Conservation (phyloP, 2,329 filamentous ascomycete genomes). For the Ascochyta fabae region DNA sequence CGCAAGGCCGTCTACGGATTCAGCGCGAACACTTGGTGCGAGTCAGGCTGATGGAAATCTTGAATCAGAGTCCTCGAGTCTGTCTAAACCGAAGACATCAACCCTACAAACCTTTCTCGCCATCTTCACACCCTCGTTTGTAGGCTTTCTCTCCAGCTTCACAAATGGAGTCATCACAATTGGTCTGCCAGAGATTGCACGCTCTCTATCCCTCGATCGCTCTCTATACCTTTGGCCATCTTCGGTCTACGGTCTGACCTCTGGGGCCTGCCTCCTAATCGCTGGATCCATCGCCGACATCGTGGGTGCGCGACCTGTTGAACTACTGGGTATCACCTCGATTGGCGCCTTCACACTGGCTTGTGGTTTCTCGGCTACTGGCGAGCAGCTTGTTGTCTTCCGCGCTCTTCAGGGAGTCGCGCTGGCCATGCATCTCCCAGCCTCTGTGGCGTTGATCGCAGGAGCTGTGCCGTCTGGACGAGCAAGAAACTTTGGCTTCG, state of each 20-base stretch:
- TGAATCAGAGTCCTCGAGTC: slow-evolving; percentile 4
- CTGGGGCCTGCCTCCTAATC: slow-evolving; percentile 58
- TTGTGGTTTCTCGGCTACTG: slow-evolving; percentile 54
- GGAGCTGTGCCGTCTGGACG: slow-evolving; percentile 31
- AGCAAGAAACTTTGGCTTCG: slow-evolving; percentile 43
- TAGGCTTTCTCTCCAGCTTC: slow-evolving; percentile 40
- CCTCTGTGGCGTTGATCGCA: slow-evolving; percentile 55
- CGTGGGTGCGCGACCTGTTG: slow-evolving; percentile 54
- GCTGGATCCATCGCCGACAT: slow-evolving; percentile 60
- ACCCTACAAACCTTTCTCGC: slow-evolving; percentile 25
- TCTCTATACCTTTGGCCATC: slow-evolving; percentile 44
- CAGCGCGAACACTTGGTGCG: neutral
- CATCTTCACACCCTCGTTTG: slow-evolving; percentile 33
- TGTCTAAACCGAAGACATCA: slow-evolving; percentile 6
- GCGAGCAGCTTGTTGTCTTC: slow-evolving; percentile 52
- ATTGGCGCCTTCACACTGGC: slow-evolving; percentile 54
- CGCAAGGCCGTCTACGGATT: neutral
- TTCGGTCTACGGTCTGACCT: slow-evolving; percentile 50
- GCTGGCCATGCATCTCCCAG: slow-evolving; percentile 56
- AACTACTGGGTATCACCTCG: slow-evolving; percentile 53
- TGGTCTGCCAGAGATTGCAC: slow-evolving; percentile 52
- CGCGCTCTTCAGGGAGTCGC: slow-evolving; percentile 57
- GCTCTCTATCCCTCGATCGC: slow-evolving; percentile 34
- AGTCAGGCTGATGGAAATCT: neutral
- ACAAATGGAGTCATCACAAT: slow-evolving; percentile 53